phyloP scores from a whole-genome alignment of 2,329 filamentous ascomycete genomes.

The Nemania bipapillata region DNA sequence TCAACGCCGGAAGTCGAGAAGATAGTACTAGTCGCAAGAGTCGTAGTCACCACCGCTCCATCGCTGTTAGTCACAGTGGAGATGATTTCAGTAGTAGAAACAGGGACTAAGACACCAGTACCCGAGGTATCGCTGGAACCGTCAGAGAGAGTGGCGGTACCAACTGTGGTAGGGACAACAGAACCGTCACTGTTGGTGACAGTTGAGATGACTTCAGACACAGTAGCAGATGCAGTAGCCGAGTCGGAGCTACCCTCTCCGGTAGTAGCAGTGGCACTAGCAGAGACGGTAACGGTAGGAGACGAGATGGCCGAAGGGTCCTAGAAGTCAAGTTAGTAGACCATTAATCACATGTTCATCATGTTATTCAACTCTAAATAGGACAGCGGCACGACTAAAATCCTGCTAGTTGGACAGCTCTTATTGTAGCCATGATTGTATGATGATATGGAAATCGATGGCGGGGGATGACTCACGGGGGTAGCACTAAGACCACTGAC shows the following conservation, averaged over 20 bases:
- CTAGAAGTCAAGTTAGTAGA: conserved; percentile 30
- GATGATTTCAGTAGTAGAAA: conserved; percentile 33
- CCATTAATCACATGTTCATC: too few relatives aligned
- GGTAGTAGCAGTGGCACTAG: conserved; percentile 24
- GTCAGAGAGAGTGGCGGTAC: conserved; percentile 33
- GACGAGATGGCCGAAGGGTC: conserved; percentile 24
- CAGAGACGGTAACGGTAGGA: conserved; percentile 36
- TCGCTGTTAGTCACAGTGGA: conserved; percentile 38
- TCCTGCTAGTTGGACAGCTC: not conserved
- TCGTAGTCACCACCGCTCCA: conserved; percentile 39
- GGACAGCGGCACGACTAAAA: too few relatives aligned
- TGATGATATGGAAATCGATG: not conserved
- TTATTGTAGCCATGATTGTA: not conserved
- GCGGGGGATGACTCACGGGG: conserved; percentile 26
- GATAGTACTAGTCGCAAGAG: conserved; percentile 43
- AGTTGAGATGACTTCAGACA: conserved; percentile 35
- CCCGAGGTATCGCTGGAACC: conserved; percentile 31
- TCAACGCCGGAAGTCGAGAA: conserved; percentile 34
- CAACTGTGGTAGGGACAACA: conserved; percentile 31
- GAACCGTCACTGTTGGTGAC: conserved; percentile 39
- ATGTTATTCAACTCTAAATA: not conserved
- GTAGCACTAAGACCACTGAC: conserved; percentile 34
- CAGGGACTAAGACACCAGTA: conserved; percentile 24
- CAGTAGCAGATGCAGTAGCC: conserved; percentile 28
- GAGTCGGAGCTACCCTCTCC: conserved; percentile 18